Evolutionary conservation across 192 early-diverging fungal species (phyloP), one percentile per base, ranked within the genome.

Genomic region (Helicostylum pulchrum): DNA sequence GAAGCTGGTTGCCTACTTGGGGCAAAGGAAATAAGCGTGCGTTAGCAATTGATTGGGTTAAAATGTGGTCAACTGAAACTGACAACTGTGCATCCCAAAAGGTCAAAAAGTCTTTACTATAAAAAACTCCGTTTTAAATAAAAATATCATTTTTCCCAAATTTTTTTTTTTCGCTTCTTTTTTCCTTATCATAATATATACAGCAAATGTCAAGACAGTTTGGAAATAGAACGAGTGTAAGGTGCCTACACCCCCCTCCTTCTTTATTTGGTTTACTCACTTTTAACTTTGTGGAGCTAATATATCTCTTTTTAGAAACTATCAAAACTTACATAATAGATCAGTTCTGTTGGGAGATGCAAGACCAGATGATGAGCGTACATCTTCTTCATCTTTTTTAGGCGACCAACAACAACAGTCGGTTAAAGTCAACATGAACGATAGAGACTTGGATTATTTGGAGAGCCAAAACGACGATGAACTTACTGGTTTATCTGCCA

Each of bases 1-100:
- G 65, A 4, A 62, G 75, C 21, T 88, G 87, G 87, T 63, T 77
- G 42, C 73, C 69, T 36, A 77, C 83, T 8, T 88, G 87, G 87
- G 77, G 75, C 26, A 15, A 49, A 20, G 76, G 70, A 31, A 63
- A 76, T 19, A 67, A 71, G 44, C 62, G 71, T 12, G 79, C 79
- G 7, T 60, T 81, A 4, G 79, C 79, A 11, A 65, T 81, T 20
- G 74, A 81, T 45, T 81, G 60, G 53, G 65, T 72, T 5, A 72
- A 66, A 20, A 59, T 72, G 34, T 72, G 71, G 71, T 67, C 71
- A 31, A 51, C 26, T 46, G 67, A 69, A 39, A 26, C 46, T 3
- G 10, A 12, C 43, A 36, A 44, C 6, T 59, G 57, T 44, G 43
- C 21, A 3, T 34, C n/a, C 10, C 10, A 56, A 12, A 17, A 39